Percentiles rank a stretch among this genome's conserved stretches.
Conservation (phyloP, 257 asterid species). For the Solanum appendiculatum region DNA sequence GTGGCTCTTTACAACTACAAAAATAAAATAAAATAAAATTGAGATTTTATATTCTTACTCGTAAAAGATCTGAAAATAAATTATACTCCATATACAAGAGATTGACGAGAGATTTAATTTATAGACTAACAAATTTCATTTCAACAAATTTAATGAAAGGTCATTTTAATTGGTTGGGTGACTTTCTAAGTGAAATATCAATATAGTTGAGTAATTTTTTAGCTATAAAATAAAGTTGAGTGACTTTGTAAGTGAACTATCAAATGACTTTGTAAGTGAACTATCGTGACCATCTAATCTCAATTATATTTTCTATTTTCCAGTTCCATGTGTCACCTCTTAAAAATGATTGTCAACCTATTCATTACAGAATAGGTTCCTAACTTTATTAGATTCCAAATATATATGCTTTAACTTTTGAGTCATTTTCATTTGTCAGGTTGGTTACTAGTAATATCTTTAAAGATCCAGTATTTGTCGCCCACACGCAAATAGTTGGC, state of each 20-base stretch:
- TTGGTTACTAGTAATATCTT: not conserved
- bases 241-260: not conserved
- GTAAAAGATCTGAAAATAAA: too few relatives aligned
- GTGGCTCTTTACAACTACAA: not conserved
- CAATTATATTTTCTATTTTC: not conserved
- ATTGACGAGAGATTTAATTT: not conserved
- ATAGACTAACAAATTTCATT: too few relatives aligned
- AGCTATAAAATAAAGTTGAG: too few relatives aligned
- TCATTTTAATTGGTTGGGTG: too few relatives aligned
- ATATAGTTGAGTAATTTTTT: too few relatives aligned
- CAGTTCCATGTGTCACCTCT: not conserved
- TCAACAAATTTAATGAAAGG: too few relatives aligned
- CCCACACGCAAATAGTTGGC: not conserved
- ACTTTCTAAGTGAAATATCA: too few relatives aligned
- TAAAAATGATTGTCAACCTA: not conserved
- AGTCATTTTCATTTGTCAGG: not conserved
- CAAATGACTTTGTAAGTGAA: too few relatives aligned
- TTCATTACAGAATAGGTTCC: not conserved
- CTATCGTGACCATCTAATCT: not conserved
- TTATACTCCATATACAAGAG: not conserved
- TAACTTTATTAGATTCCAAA: not conserved
- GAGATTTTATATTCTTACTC: too few relatives aligned
- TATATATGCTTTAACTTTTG: not conserved
- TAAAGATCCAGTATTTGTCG: not conserved
- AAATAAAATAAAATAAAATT: not conserved